Evolutionary conservation across 176 grass and related monocot genomes (phyloP), one percentile per base, ranked within the genome.

Genomic region (Cocos nucifera): DNA sequence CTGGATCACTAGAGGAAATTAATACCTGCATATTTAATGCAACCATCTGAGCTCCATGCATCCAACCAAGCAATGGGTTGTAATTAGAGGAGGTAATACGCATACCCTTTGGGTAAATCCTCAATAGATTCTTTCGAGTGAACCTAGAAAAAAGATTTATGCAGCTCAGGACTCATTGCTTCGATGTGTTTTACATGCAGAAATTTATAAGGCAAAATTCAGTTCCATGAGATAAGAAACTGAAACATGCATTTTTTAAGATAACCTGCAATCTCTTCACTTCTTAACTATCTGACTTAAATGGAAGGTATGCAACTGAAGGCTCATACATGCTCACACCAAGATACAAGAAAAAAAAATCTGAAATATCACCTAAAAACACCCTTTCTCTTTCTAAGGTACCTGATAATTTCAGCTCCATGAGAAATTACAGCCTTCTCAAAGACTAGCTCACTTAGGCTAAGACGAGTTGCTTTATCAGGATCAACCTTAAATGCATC

Each of bases 21-120:
- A 19, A 21, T 49, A 50, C 61, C 61, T 63, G 61, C 61, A 63
- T 63, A 50, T 63, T 63, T 4, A 63, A 63, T 63, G 61, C 61
- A 50, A 63, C 61, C 61, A 63, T 63, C 61, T 63, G 61, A 22
- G 61, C 61, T 15, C 61, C 61, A 50, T 63, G 61, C 30, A 63
- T 50, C 61, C 61, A 63, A 6, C 61, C 61, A 22, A 50, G 32
- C 10, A 63, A 21, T 15, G 61, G 61, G 39, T 63, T 50, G 32
- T 63, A 63, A 20, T 63, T 63, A 49, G 61, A 63, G 20, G 61
- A 63, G 39, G 18, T 63, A n/a, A 63, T 21, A 4, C 61, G 61
- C 49, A 18, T 63, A 22, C 61, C 39, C 61, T 63, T 63, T 5
- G 61, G 61, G 15, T 63, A 63, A 7, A 63, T 22, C 49, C 61